Conservation (phyloP, 2,329 filamentous ascomycete species). For the Teratosphaeria nubilosa region DNA sequence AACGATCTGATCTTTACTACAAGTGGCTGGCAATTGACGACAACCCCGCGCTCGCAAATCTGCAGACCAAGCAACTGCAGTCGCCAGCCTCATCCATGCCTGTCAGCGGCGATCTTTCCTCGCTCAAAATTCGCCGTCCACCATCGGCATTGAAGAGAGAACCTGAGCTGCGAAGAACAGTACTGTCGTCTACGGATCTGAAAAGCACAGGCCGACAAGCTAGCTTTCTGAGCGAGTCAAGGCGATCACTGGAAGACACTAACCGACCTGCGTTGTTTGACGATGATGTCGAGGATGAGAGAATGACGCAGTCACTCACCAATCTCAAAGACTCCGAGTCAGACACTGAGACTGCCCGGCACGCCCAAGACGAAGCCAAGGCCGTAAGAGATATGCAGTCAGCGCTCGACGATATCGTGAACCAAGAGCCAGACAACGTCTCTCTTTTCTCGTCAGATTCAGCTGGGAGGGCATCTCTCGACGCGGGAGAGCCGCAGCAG, state of each 20-base stretch:
- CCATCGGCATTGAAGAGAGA: conserved; percentile 17
- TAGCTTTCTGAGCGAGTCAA: conserved; percentile 20
- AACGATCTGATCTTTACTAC: conserved; percentile 86
- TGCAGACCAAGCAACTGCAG: conserved; percentile 6
- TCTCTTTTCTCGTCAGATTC: conserved; percentile 52
- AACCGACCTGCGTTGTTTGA: conserved; percentile 53
- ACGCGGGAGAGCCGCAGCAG: conserved; percentile 6
- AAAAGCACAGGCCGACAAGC: conserved; percentile 25
- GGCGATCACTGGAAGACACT: conserved; percentile 63
- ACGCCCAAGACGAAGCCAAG: conserved; percentile 55
- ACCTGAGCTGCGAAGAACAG: conserved; percentile 47
- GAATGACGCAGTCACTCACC: conserved; percentile 64
- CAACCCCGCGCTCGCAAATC: conserved; percentile 23
- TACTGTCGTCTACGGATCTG: conserved; percentile 52
- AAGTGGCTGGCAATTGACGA: conserved; percentile 91
- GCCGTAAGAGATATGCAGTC: conserved; percentile 90
- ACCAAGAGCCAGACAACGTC: conserved; percentile 55
- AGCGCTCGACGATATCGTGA: conserved; percentile 85
- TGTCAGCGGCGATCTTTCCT: conserved; percentile 9
- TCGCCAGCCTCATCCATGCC: conserved; percentile 9
- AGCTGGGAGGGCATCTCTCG: conserved; percentile 49
- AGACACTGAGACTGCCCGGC: conserved; percentile 48
- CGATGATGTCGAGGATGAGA: conserved; percentile 66
- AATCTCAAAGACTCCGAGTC: conserved; percentile 75
- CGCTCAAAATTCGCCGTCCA: conserved; percentile 12